Conservation (phyloP, 2,329 filamentous ascomycete species). For the Dichotomopilus funicola region DNA sequence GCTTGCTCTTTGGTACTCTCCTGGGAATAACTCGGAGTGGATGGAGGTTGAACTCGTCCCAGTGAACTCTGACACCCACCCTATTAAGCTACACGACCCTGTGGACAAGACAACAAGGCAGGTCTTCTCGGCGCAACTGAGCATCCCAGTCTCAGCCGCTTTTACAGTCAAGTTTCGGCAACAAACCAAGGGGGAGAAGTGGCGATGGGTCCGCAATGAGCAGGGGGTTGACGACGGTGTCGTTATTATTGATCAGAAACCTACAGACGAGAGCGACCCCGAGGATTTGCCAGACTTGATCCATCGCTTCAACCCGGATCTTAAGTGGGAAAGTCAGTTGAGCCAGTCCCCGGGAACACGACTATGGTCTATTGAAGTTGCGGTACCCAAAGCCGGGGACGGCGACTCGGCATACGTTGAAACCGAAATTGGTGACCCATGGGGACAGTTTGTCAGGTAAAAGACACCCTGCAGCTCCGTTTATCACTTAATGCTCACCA, state of each 20-base stretch:
- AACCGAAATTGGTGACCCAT: constrained; percentile 57
- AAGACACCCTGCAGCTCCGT: constrained; percentile 5
- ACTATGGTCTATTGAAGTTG: constrained; percentile 62
- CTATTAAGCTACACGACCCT: constrained; percentile 46
- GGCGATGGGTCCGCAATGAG: constrained; percentile 66
- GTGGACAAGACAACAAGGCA: constrained; percentile 32
- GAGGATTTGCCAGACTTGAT: constrained; percentile 51
- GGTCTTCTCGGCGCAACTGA: constrained; percentile 50
- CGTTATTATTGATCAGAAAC: constrained; percentile 44
- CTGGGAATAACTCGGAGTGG: constrained; percentile 38
- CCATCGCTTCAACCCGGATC: constrained; percentile 46
- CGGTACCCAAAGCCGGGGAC: constrained; percentile 49
- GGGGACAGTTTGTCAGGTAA: constrained; percentile 48
- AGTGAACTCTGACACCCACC: constrained; percentile 24
- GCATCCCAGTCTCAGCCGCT: constrained; percentile 42
- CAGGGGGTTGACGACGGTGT: constrained; percentile 57
- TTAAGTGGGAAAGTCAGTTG: constrained; percentile 46
- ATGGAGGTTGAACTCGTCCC: constrained; percentile 42
- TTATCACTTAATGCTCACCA: constrained; percentile 13
- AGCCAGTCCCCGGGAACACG: constrained; percentile 63
- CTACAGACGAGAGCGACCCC: constrained; percentile 24
- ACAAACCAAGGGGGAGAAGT: constrained; percentile 40
- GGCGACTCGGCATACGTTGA: constrained; percentile 52
- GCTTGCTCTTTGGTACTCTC: constrained; percentile 65
- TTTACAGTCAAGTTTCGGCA: constrained; percentile 69